Percentiles rank a stretch among this genome's conserved stretches.
Conservation (phyloP, 2,329 filamentous ascomycete species). For the Neurospora crassa region DNA sequence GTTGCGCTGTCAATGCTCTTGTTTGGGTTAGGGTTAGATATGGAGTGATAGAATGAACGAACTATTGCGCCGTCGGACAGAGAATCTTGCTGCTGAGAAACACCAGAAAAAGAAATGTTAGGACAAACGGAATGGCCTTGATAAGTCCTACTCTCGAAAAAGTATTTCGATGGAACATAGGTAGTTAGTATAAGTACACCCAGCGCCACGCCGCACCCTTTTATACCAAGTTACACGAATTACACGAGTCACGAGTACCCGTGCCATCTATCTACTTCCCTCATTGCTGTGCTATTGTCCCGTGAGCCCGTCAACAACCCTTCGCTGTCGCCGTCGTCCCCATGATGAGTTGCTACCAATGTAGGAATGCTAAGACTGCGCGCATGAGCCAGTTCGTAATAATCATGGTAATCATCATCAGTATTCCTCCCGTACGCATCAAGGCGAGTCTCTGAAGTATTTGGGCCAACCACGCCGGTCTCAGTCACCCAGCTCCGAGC, state of each 20-base stretch:
- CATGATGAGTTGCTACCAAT: slow-evolving; percentile 3
- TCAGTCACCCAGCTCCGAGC: slow-evolving; percentile 17
- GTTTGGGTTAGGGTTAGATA: not conserved
- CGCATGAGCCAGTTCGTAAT: not conserved
- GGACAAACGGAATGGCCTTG: not conserved
- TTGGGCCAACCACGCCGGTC: slow-evolving; percentile 1
- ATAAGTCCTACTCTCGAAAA: not conserved
- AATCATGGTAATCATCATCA: not conserved
- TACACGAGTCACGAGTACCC: not conserved
- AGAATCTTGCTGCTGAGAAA: not conserved
- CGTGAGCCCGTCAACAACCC: slow-evolving; percentile 1
- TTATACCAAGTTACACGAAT: not conserved
- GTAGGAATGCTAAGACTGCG: slow-evolving; percentile 4
- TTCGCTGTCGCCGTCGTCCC: slow-evolving; percentile 4
- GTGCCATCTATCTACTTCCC: slow-evolving; percentile 2
- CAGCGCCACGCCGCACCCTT: not conserved
- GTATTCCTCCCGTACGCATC: not conserved
- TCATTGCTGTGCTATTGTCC: not conserved
- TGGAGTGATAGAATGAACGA: not conserved
- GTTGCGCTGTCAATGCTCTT: not conserved
- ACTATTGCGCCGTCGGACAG: not conserved
- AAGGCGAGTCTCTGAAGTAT: not conserved
- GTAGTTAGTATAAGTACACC: not conserved
- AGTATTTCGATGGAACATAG: not conserved
- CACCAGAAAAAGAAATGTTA: not conserved